phyloP scores from a whole-genome alignment of 2,329 filamentous ascomycete genomes.

The Aspergillus candidus region DNA sequence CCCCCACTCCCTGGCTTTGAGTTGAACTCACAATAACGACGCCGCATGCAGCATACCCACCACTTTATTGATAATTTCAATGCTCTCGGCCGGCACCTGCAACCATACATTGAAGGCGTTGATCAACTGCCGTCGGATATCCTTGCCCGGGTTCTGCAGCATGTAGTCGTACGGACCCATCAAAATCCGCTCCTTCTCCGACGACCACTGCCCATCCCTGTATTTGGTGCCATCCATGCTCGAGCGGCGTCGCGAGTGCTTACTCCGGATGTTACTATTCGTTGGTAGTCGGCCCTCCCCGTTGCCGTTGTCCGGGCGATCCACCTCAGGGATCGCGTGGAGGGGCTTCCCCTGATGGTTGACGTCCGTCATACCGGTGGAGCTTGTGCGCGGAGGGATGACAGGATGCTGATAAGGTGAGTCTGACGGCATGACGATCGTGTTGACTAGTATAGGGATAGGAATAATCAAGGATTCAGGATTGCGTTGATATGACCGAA shows the following conservation, averaged over 20 bases:
- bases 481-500: too few species aligned
- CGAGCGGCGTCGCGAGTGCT: constrained; percentile 31
- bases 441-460: too few species aligned
- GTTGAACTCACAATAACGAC: constrained; percentile 35
- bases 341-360: constrained; percentile 30
- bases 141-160: constrained; percentile 40
- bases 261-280: constrained; percentile 18
- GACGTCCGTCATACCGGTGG: constrained; percentile 46
- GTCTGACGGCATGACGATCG: too few species aligned
- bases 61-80: constrained; percentile 39
- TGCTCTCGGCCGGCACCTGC: constrained; percentile 35
- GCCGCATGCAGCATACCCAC: constrained; percentile 43
- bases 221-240: constrained; percentile 36
- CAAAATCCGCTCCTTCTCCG: constrained; percentile 38
- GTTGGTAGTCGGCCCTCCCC: constrained; percentile 44
- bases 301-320: constrained; percentile 32
- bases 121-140: constrained; percentile 40
- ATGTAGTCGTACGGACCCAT: constrained; percentile 43
- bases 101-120: constrained; percentile 42
- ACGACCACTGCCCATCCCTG: constrained; percentile 32
- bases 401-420: background rate
- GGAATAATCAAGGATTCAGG: too few species aligned
- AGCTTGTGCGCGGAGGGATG: constrained; percentile 56
- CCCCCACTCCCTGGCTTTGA: too few species aligned
- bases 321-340: constrained; percentile 53